Percentiles rank a stretch among this genome's conserved stretches.
phyloP scores from a whole-genome alignment of 2,329 filamentous ascomycete species.

The Exophiala spinifera region DNA sequence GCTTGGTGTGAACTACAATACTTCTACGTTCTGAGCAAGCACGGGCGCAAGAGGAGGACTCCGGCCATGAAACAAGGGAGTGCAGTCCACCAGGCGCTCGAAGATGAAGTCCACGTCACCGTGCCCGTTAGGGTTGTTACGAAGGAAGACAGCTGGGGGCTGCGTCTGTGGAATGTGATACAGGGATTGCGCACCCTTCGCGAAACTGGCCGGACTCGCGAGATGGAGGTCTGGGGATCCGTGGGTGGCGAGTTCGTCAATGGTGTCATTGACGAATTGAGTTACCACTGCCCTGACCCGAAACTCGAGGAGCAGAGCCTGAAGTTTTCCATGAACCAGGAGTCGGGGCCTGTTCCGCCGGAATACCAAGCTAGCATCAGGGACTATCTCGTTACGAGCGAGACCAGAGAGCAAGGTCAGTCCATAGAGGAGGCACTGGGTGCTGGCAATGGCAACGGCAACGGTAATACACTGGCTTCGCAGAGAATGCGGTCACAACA shows the following conservation, averaged over 20 bases:
- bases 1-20: conserved; percentile 97
- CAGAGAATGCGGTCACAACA: conserved; percentile 2
- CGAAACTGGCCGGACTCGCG: conserved; percentile 68
- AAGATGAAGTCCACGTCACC: conserved; percentile 78
- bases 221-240: conserved; percentile 80
- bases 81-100: conserved; percentile 74
- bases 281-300: conserved; percentile 70
- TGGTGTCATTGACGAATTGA: conserved; percentile 85
- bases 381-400: conserved; percentile 40
- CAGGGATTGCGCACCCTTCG: conserved; percentile 74
- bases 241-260: conserved; percentile 80
- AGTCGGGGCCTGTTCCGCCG: conserved; percentile 39
- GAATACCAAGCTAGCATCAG: conserved; percentile 47
- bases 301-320: conserved; percentile 61
- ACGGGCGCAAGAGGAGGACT: conserved; percentile 72
- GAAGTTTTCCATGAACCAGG: conserved; percentile 56
- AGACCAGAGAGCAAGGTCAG: conserved; percentile 24
- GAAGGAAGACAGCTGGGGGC: conserved; percentile 76
- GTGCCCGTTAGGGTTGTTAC: conserved; percentile 69
- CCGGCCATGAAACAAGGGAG: conserved; percentile 80
- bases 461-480: too few relatives aligned
- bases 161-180: conserved; percentile 87
- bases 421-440: conserved; percentile 33
- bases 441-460: not conserved
- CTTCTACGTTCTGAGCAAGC: conserved; percentile 75